A percentile compares a stretch with the other conserved stretches of the same genome.
These are phyloP conservation scores for Trifolium fragiferum DNA, from an alignment of 306 rosid genomes.

Conservation along the genomic window DNA sequence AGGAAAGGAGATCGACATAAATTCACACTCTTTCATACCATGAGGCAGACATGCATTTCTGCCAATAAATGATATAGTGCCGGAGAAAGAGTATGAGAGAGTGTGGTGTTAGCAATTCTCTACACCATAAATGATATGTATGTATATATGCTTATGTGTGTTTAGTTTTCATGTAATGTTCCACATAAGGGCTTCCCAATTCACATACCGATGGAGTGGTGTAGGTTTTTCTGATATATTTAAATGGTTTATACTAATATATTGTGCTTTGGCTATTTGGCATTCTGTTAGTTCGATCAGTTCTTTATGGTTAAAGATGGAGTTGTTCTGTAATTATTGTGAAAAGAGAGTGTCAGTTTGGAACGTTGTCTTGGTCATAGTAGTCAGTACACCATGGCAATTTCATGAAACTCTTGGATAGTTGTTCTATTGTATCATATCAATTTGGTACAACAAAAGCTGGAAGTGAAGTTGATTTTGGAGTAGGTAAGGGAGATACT, in stretches of 20 bases:
- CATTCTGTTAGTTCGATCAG: neutral
- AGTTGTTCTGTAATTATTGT: too few relatives aligned
- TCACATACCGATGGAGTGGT: neutral
- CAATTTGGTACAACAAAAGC: neutral
- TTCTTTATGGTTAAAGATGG: neutral
- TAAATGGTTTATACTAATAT: neutral
- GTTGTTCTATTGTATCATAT: neutral
- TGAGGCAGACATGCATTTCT: too few relatives aligned
- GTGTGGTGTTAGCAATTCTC: neutral
- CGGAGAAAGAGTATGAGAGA: too few relatives aligned
- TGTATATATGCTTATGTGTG: neutral
- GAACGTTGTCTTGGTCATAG: neutral
- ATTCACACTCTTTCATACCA: too few relatives aligned
- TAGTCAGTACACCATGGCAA: neutral
- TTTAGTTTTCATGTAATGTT: neutral
- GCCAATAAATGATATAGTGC: neutral
- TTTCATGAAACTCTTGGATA: constrained; percentile 10
- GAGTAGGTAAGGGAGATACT: neutral
- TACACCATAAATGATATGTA: neutral
- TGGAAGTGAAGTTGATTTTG: neutral
- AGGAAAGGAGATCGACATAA: too few relatives aligned
- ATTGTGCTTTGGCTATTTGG: neutral
- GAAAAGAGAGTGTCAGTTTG: neutral
- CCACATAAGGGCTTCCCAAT: neutral
- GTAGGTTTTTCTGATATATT: neutral